Percentiles rank a stretch among this genome's conserved stretches.
phyloP scores from a whole-genome alignment of 805 yeast genomes.

The Saccharomycopsis selenospora region DNA sequence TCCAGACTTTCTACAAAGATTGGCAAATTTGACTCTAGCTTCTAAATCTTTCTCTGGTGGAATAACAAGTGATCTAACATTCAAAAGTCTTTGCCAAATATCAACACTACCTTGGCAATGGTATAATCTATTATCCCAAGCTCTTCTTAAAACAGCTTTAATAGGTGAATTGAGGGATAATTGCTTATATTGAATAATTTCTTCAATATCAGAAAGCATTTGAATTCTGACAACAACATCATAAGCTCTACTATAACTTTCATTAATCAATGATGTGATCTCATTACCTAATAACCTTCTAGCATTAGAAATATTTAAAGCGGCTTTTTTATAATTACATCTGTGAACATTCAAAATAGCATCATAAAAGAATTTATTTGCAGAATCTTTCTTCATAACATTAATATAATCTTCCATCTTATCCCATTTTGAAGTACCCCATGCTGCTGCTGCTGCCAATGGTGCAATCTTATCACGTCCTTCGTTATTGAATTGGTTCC shows the following conservation, averaged over 20 bases:
- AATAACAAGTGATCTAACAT: conserved; percentile 87
- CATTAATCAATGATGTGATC: conserved; percentile 88
- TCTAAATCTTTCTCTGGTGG: conserved; percentile 95
- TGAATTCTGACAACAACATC: conserved; percentile 95
- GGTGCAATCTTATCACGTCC: conserved; percentile 85
- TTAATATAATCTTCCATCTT: conserved; percentile 84
- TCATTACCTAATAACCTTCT: conserved; percentile 88
- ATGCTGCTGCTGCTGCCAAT: conserved; percentile 96
- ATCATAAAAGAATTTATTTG: conserved; percentile 91
- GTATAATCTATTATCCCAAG: conserved; percentile 87
- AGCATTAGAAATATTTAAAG: conserved; percentile 71
- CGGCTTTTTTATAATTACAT: conserved; percentile 77
- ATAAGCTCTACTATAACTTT: conserved; percentile 93
- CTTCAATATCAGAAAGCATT: conserved; percentile 95
- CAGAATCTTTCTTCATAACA: conserved; percentile 87
- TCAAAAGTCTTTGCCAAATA: conserved; percentile 95
- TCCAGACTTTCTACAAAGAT: conserved; percentile 89
- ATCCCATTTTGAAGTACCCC: conserved; percentile 98
- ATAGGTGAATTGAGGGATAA: conserved; percentile 79
- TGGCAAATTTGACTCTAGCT: conserved; percentile 97
- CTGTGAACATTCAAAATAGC: conserved; percentile 83
- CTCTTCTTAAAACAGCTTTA: conserved; percentile 69
- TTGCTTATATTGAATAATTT: conserved; percentile 81
- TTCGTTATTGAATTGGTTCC: conserved; percentile 70
- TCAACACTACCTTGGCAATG: conserved; percentile 97